Percentiles rank a stretch among this genome's conserved stretches.
Evolutionary conservation across 176 grass and related monocot genomes (phyloP).

Genomic region (Carex parvula): DNA sequence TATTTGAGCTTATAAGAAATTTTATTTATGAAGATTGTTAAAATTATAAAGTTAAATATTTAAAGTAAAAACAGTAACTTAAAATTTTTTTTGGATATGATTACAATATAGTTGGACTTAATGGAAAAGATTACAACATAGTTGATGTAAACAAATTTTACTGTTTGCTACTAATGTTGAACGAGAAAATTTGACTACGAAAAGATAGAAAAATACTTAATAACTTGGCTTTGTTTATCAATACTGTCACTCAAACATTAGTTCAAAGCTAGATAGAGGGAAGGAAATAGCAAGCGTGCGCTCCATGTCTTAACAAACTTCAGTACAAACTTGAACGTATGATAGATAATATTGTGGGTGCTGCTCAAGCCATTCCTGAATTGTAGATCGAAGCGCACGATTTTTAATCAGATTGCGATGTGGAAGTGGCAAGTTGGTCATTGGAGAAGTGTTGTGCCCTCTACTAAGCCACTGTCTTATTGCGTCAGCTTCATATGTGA

Average conservation of each 20-base stretch:
- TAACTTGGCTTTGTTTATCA: background rate
- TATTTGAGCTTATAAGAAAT: too few species aligned
- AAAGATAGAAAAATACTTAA: too few species aligned
- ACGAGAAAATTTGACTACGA: background rate
- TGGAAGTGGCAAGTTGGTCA: conserved; percentile 44
- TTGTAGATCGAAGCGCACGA: conserved; percentile 36
- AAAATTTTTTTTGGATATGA: too few species aligned
- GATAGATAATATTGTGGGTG: conserved; percentile 11
- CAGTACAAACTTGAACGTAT: background rate
- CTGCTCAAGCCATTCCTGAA: conserved; percentile 41
- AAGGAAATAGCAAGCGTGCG: background rate
- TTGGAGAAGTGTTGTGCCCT: conserved; percentile 36
- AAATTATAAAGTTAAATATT: too few species aligned
- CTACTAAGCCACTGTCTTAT: conserved; percentile 48
- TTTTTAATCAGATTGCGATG: conserved; percentile 48
- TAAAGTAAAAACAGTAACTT: too few species aligned
- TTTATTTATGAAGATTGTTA: too few species aligned
- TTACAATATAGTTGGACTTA: too few species aligned
- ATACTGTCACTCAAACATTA: background rate
- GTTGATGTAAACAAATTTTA: background rate
- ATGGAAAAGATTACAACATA: background rate
- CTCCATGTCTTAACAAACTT: background rate
- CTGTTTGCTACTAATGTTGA: background rate
- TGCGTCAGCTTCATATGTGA: conserved; percentile 61
- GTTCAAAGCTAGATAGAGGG: background rate